A percentile compares a stretch with the other conserved stretches of the same genome.
These are phyloP conservation scores for Nemophila menziesii DNA, from an alignment of 257 asterid genomes.

Conservation along the genomic window DNA sequence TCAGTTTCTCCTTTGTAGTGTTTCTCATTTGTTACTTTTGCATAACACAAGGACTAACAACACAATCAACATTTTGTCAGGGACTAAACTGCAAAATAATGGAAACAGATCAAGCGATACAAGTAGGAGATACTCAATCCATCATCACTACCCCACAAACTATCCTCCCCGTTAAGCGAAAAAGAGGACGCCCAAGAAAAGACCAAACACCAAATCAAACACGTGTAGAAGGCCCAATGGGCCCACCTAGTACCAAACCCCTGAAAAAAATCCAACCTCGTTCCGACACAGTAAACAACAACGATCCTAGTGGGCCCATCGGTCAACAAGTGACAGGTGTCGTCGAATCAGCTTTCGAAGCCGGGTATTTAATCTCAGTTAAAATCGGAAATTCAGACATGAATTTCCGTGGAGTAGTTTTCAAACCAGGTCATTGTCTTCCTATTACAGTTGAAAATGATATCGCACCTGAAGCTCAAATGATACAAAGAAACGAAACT, in stretches of 20 bases:
- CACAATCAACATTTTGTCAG: no score
- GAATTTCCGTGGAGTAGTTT: conserved; percentile 65
- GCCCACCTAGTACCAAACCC: conserved; percentile 42
- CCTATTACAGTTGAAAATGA: conserved; percentile 76
- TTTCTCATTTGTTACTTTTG: not conserved
- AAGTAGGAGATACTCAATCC: conserved; percentile 20
- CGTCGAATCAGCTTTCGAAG: conserved; percentile 76
- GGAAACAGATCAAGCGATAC: conserved; percentile 29
- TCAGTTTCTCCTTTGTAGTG: not conserved
- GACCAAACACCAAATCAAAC: conserved; percentile 24
- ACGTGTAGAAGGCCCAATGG: conserved; percentile 15
- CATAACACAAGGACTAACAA: no score
- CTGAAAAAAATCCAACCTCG: conserved; percentile 21
- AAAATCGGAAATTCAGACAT: conserved; percentile 56
- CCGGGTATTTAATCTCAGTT: conserved; percentile 68
- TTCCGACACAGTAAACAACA: conserved; percentile 14
- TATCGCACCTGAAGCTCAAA: conserved; percentile 63
- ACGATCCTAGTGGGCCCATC: conserved; percentile 24
- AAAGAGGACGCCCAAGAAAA: conserved; percentile 40
- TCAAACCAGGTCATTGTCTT: conserved; percentile 66
- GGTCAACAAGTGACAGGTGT: conserved; percentile 85
- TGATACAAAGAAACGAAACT: conserved; percentile 50
- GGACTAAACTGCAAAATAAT: no score
- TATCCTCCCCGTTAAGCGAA: conserved; percentile 27
- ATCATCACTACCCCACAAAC: conserved; percentile 5